These are phyloP conservation scores for Fusarium hostae DNA, from an alignment of 2,329 filamentous ascomycete genomes.

Conservation along the genomic window DNA sequence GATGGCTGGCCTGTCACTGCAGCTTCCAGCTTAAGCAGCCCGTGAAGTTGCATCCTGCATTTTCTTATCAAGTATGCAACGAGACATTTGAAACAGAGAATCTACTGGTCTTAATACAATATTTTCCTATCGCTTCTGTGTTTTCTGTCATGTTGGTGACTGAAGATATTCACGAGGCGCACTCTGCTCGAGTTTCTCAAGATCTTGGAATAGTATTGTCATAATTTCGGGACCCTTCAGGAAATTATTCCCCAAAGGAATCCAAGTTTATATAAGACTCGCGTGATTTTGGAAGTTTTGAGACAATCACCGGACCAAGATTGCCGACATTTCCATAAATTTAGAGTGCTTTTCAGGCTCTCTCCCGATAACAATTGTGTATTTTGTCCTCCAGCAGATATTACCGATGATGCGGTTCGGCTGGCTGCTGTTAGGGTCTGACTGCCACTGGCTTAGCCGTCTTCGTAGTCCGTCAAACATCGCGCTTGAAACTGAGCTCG, in stretches of 20 bases:
- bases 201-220: background rate
- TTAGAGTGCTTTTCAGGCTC: background rate
- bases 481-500: background rate
- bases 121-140: rapidly evolving
- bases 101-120: rapidly evolving
- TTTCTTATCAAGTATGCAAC: background rate
- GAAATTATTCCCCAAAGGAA: background rate
- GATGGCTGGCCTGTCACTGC: background rate
- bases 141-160: background rate
- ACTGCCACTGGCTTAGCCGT: background rate
- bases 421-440: background rate
- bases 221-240: background rate
- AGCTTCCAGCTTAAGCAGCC: background rate
- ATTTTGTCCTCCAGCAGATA: background rate
- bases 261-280: background rate
- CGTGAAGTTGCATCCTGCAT: too few relatives aligned
- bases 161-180: background rate
- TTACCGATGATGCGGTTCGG: background rate
- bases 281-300: background rate
- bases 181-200: background rate
- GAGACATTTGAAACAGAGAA: rapidly evolving
- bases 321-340: rapidly evolving
- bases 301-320: background rate
- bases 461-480: background rate
- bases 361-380: background rate